Base-by-base conservation (phyloP, 352 stramenopile genomes). In the Pythium coloratum region DNA sequence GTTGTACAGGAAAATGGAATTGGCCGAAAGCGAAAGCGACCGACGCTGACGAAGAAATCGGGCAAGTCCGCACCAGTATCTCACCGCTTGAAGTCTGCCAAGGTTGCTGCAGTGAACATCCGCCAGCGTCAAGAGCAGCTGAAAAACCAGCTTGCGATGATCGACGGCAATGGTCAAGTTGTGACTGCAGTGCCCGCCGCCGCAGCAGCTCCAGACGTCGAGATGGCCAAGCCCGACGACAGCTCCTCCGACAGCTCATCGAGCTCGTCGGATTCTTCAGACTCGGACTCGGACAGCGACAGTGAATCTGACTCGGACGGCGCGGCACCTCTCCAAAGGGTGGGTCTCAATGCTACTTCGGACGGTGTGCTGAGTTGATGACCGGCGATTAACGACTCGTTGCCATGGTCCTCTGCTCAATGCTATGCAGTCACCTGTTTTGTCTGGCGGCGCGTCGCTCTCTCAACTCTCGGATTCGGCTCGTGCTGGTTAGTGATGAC, bases 201-300 rank as follows among this genome's bases (percentile, higher is more conserved):
- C 46, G 51, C 57, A 10, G 44, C 49, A 13, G 55, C 40, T 28
- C 58, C 53, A 62, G 76, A 89, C 64, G 75, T 85, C 12, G 67
- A 78, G 2, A 89, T 89, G 75, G 72, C 49, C 12, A 67, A 68
- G n/a, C 28, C 53, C 24, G 63, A 62, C n/a, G 65, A 77, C 49
- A 81, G 66, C 40, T 90, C 74, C 26, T 88, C 78, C 0, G 80
- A 81, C 40, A 91, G 82, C 67, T 94, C 83, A 10, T 91, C 83
- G 26, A 92, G 84, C 71, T 90, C 81, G n/a, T 92, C 80, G 55
- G 84, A 91, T 65, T 92, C 82, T 18, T 89, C 79, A 18, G 86
- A 95, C 64, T 96, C 88, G 54, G 88, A 94, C 69, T 93, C 80
- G 71, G 84, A 92, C 70, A 93, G 85, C 77, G 86, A 94, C 34